phyloP scores from a whole-genome alignment of 2,329 filamentous ascomycete species.

The Fusarium nodosum region DNA sequence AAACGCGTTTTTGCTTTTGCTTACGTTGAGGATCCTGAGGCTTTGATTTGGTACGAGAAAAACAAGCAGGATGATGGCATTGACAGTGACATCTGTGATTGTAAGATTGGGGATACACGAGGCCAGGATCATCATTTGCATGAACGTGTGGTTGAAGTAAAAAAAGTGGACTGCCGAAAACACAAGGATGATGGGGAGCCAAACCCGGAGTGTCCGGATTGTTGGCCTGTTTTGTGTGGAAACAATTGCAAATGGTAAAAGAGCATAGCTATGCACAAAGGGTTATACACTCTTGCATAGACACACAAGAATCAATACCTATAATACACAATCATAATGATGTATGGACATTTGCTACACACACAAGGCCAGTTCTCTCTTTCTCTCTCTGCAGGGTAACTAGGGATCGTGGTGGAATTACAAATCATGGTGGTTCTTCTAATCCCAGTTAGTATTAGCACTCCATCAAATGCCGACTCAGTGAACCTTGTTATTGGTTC shows the following conservation, averaged over 20 bases:
- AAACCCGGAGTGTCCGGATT: neutral
- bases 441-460: neutral
- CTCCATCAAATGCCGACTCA: constrained; percentile 4
- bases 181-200: neutral
- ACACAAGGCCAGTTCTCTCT: neutral
- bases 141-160: neutral
- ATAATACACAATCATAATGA: too few species aligned
- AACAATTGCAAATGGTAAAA: neutral
- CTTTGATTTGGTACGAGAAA: neutral
- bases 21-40: neutral
- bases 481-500: constrained; percentile 22
- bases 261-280: neutral
- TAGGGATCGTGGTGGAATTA: neutral
- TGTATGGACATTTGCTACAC: rapidly evolving
- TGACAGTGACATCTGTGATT: neutral
- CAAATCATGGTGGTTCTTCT: neutral
- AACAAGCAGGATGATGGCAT: neutral
- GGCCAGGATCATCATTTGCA: neutral
- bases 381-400: neutral
- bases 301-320: neutral
- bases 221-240: neutral
- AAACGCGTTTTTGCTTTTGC: neutral
- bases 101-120: rapidly evolving
- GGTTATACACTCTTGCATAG: neutral
- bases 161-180: neutral